Evolutionary conservation across 2,329 filamentous ascomycete species (phyloP).

Genomic region (Fusarium proliferatum): DNA sequence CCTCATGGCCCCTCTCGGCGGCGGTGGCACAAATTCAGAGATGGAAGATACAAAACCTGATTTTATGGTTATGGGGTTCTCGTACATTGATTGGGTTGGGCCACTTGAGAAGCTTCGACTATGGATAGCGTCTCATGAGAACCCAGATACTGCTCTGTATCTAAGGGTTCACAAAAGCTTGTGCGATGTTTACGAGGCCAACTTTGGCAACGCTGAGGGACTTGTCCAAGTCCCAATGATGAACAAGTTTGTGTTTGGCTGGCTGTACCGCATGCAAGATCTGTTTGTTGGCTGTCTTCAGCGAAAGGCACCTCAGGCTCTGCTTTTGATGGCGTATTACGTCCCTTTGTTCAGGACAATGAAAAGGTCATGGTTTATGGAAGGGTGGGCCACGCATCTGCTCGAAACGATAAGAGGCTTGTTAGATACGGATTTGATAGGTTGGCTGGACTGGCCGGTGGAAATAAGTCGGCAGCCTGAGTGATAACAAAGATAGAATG

Average conservation of each 20-base stretch:
- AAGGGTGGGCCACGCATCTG: constrained; percentile 41
- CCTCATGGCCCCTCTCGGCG: constrained; percentile 41
- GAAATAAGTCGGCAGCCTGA: constrained; percentile 25
- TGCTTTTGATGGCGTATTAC: constrained; percentile 45
- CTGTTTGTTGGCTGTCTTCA: constrained; percentile 43
- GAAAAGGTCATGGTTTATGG: constrained; percentile 37
- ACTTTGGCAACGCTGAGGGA: constrained; percentile 37
- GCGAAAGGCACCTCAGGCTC: constrained; percentile 42
- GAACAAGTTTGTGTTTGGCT: constrained; percentile 42
- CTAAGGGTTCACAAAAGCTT: constrained; percentile 36
- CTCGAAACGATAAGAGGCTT: constrained; percentile 39
- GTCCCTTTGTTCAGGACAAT: constrained; percentile 39
- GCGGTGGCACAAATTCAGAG: constrained; percentile 10
- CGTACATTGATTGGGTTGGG: constrained; percentile 38
- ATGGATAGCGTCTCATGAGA: constrained; percentile 42
- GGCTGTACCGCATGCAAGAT: constrained; percentile 46
- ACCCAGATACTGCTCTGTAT: constrained; percentile 42
- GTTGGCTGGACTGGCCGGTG: constrained; percentile 44
- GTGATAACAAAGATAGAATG: constrained; percentile 13
- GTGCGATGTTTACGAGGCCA: constrained; percentile 44
- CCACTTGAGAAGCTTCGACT: constrained; percentile 36
- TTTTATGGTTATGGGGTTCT: constrained; percentile 37
- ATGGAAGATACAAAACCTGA: constrained; percentile 36
- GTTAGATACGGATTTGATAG: constrained; percentile 26
- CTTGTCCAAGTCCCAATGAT: constrained; percentile 25